A percentile compares a stretch with the other conserved stretches of the same genome.
These are phyloP conservation scores for Pluteus cervinus DNA, from an alignment of 768 basidiomycete genomes.

Conservation along the genomic window DNA sequence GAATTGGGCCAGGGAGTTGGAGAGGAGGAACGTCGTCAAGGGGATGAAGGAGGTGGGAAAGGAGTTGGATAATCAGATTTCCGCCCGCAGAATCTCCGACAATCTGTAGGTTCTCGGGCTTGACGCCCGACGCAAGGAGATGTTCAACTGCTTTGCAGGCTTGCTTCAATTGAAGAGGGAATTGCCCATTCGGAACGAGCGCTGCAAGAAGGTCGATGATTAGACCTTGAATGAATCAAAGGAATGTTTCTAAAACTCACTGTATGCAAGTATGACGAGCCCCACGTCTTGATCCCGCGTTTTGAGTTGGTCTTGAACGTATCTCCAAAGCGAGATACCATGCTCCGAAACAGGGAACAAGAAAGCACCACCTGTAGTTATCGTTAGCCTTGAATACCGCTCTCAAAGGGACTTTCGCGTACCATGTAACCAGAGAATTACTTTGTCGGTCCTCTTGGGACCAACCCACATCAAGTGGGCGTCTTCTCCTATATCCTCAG, in stretches of 20 bases:
- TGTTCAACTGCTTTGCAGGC: slow-evolving; percentile 18
- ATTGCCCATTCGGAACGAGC: slow-evolving; percentile 19
- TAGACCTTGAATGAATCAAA: neutral
- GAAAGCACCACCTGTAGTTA: slow-evolving; percentile 20
- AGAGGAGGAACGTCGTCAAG: slow-evolving; percentile 10
- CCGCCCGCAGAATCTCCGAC: slow-evolving; percentile 30
- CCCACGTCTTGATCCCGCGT: slow-evolving; percentile 12
- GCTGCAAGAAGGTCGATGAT: slow-evolving; percentile 15
- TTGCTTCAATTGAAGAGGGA: slow-evolving; percentile 25
- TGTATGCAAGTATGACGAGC: slow-evolving; percentile 18
- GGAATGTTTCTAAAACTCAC: slow-evolving; percentile 7
- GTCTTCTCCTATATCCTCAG: slow-evolving; percentile 23
- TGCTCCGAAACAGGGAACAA: slow-evolving; percentile 15
- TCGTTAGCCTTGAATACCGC: neutral
- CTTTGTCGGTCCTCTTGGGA: slow-evolving; percentile 21
- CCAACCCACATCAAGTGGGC: slow-evolving; percentile 27
- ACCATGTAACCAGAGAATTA: slow-evolving; percentile 29
- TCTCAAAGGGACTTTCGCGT: neutral
- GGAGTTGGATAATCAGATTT: slow-evolving; percentile 22
- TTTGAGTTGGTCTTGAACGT: slow-evolving; percentile 12
- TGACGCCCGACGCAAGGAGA: slow-evolving; percentile 18
- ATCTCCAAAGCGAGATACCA: slow-evolving; percentile 17
- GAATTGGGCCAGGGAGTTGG: slow-evolving; percentile 10
- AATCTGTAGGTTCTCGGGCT: slow-evolving; percentile 20
- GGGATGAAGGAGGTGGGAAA: slow-evolving; percentile 27